Evolutionary conservation across 2,329 filamentous ascomycete genomes (phyloP).

Genomic region (Sporothrix protearum): DNA sequence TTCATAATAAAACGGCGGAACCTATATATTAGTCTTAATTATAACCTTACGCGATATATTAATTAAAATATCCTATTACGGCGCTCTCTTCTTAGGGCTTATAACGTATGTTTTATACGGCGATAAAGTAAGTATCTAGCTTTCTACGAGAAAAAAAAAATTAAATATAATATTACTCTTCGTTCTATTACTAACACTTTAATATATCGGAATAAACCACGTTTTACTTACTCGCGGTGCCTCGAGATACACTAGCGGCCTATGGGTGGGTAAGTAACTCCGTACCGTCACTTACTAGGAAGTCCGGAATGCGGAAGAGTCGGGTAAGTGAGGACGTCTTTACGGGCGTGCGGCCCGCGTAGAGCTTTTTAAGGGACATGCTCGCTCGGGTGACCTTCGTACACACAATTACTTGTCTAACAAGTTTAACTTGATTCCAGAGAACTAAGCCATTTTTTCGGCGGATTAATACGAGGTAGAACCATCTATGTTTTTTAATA

Average conservation of each 20-base stretch:
- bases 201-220: conserved; percentile 54
- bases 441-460: too few relatives aligned
- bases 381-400: conserved; percentile 48
- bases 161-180: neutral
- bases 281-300: conserved; percentile 52
- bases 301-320: conserved; percentile 42
- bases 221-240: conserved; percentile 49
- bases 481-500: too few relatives aligned
- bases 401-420: conserved; percentile 44
- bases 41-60: conserved; percentile 49
- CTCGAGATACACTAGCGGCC: conserved; percentile 48
- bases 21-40: too few relatives aligned
- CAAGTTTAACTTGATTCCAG: conserved; percentile 42
- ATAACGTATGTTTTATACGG: conserved; percentile 53
- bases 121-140: conserved; percentile 39
- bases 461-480: too few relatives aligned
- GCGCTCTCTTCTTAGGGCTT: conserved; percentile 50
- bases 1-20: too few relatives aligned
- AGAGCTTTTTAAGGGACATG: conserved; percentile 53
- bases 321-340: conserved; percentile 46
- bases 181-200: neutral
- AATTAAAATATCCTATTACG: conserved; percentile 50
- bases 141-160: neutral
- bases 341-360: conserved; percentile 48
- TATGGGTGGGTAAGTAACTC: conserved; percentile 54